Evolutionary conservation across 805 yeast genomes (phyloP).

Genomic region (Lipomyces spencermartinsiae): DNA sequence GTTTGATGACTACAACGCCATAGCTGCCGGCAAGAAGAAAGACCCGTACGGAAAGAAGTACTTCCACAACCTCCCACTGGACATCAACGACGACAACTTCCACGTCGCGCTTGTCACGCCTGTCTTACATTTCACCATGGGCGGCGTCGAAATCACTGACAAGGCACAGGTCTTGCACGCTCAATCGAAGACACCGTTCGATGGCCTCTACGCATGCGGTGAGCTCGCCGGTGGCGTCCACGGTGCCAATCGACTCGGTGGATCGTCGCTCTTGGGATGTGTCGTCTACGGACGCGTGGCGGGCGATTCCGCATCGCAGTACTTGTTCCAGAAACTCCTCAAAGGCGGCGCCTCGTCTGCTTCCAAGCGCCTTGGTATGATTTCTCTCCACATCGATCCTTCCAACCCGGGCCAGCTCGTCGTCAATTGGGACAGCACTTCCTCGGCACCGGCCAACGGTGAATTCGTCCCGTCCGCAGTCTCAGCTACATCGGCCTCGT

Average conservation of each 20-base stretch:
- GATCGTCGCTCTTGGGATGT: slow-evolving; percentile 61
- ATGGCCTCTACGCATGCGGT: slow-evolving; percentile 61
- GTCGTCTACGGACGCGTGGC: slow-evolving; percentile 60
- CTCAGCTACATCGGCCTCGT: slow-evolving; percentile 12
- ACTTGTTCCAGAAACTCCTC: slow-evolving; percentile 46
- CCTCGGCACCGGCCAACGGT: slow-evolving; percentile 12
- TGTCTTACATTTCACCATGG: slow-evolving; percentile 71
- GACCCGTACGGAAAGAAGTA: slow-evolving; percentile 55
- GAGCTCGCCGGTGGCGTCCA: slow-evolving; percentile 67
- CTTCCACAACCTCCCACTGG: slow-evolving; percentile 57
- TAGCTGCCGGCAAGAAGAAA: slow-evolving; percentile 48
- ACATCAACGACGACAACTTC: slow-evolving; percentile 48
- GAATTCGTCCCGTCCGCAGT: slow-evolving; percentile 24
- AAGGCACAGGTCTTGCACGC: slow-evolving; percentile 49
- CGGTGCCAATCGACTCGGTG: slow-evolving; percentile 62
- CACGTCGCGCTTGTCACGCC: slow-evolving; percentile 63
- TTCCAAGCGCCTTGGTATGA: slow-evolving; percentile 50
- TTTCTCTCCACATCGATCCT: slow-evolving; percentile 50
- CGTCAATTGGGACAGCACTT: slow-evolving; percentile 36
- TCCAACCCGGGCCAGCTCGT: slow-evolving; percentile 38
- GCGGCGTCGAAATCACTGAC: slow-evolving; percentile 64
- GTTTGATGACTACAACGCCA: slow-evolving; percentile 53
- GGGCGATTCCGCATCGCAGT: slow-evolving; percentile 50
- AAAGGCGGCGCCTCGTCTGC: slow-evolving; percentile 43
- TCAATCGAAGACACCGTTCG: slow-evolving; percentile 44